These are phyloP conservation scores for Tuber borchii DNA, from an alignment of 495 filamentous ascomycete genomes.

Conservation along the genomic window DNA sequence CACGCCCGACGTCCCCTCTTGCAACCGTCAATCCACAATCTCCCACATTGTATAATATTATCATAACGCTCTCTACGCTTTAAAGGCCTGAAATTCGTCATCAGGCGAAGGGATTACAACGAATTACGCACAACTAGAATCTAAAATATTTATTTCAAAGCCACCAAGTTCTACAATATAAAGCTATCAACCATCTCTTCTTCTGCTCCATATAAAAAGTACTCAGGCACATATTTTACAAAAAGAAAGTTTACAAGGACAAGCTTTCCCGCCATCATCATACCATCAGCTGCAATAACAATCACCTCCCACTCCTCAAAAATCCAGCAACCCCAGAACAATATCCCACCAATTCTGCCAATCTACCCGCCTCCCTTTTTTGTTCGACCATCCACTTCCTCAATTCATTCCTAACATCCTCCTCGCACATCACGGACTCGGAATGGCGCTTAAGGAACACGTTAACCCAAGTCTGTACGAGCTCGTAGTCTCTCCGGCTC, in stretches of 20 bases:
- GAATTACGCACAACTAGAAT: not conserved
- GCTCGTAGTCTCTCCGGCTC: slow-evolving; percentile 72
- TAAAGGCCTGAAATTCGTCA: too few relatives aligned
- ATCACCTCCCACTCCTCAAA: slow-evolving; percentile 55
- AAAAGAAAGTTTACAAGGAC: not conserved
- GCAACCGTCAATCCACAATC: too few relatives aligned
- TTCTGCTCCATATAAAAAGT: not conserved
- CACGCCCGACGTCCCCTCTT: too few relatives aligned
- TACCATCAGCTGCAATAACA: not conserved
- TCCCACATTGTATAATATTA: too few relatives aligned
- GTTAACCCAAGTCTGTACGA: slow-evolving; percentile 93
- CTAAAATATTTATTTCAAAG: not conserved
- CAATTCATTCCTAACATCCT: slow-evolving; percentile 30
- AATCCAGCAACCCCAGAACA: slow-evolving; percentile 85
- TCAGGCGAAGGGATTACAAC: too few relatives aligned
- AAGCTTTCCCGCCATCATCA: not conserved
- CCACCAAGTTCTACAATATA: not conserved
- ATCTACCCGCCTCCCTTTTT: slow-evolving; percentile 59
- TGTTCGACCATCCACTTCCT: slow-evolving; percentile 60
- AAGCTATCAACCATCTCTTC: not conserved
- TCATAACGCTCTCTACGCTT: too few relatives aligned
- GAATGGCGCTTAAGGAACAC: slow-evolving; percentile 77
- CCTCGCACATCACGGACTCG: slow-evolving; percentile 50
- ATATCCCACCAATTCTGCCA: slow-evolving; percentile 73
- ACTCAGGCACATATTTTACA: not conserved